Evolutionary conservation across 768 basidiomycete species (phyloP).

Genomic region (Termitomyces sp.): DNA sequence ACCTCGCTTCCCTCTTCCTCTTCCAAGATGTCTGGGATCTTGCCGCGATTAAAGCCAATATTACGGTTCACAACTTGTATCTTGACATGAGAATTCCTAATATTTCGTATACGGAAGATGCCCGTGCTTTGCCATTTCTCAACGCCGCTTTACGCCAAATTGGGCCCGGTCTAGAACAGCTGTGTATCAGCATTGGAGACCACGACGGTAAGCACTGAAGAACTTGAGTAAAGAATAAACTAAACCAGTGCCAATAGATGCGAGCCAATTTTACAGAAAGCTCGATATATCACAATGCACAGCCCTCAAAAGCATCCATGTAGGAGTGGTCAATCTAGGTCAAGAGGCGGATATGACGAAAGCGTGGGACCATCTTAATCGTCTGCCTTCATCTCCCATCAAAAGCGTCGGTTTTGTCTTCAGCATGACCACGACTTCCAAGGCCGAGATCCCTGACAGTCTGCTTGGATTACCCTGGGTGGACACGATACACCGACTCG

Average conservation of each 20-base stretch:
- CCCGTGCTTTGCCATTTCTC: neutral
- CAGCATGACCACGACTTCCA: no score
- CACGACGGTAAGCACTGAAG: neutral
- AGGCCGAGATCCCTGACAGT: neutral
- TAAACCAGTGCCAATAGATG: neutral
- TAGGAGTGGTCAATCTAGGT: neutral
- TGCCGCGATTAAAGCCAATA: neutral
- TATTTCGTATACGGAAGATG: neutral
- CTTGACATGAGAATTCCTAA: neutral
- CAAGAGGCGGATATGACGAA: neutral
- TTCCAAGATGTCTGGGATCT: neutral
- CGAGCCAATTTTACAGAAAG: neutral
- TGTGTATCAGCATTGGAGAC: neutral
- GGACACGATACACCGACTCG: neutral
- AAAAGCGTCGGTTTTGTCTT: neutral
- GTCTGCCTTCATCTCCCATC: neutral
- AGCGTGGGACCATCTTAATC: neutral
- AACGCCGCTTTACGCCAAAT: neutral
- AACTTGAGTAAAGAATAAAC: neutral
- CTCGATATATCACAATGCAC: neutral
- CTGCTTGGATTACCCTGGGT: neutral
- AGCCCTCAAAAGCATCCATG: neutral
- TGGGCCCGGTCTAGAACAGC: neutral
- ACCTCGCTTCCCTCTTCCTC: neutral
- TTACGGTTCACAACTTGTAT: neutral